phyloP scores from a whole-genome alignment of 1,139 yeast genomes.

The Taiozyma onychis region DNA sequence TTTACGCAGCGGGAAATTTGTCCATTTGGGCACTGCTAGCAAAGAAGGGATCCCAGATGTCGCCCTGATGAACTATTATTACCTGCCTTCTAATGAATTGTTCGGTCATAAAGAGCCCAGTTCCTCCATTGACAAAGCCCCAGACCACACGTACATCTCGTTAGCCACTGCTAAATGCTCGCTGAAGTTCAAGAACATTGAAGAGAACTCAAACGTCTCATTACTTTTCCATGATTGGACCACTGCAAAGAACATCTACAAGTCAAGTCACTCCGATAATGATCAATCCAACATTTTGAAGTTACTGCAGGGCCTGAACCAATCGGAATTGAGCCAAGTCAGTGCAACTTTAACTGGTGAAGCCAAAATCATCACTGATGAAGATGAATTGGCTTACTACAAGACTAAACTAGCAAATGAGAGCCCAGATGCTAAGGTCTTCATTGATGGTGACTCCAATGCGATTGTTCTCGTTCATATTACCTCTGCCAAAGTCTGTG shows the following conservation, averaged over 20 bases:
- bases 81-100: slow-evolving; percentile 35
- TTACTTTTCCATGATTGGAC: slow-evolving; percentile 86
- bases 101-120: slow-evolving; percentile 27
- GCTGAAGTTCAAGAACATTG: slow-evolving; percentile 63
- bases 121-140: slow-evolving; percentile 30
- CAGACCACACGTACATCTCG: slow-evolving; percentile 46
- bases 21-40: slow-evolving; percentile 76
- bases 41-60: slow-evolving; percentile 69
- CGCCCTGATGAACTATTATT: slow-evolving; percentile 83
- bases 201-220: slow-evolving; percentile 67
- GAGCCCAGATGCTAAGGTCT: slow-evolving; percentile 65
- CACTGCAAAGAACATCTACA: slow-evolving; percentile 41
- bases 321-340: slow-evolving; percentile 66
- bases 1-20: slow-evolving; percentile 54
- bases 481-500: slow-evolving; percentile 72
- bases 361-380: slow-evolving; percentile 49
- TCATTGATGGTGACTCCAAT: slow-evolving; percentile 55
- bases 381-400: slow-evolving; percentile 46
- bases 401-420: slow-evolving; percentile 52
- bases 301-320: slow-evolving; percentile 66
- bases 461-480: slow-evolving; percentile 64
- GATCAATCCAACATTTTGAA: slow-evolving; percentile 38
- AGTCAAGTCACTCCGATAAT: slow-evolving; percentile 11
- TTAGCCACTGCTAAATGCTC: slow-evolving; percentile 67
- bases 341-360: slow-evolving; percentile 74